phyloP scores from a whole-genome alignment of 352 stramenopile species.

The Phytophthora pinifolia region DNA sequence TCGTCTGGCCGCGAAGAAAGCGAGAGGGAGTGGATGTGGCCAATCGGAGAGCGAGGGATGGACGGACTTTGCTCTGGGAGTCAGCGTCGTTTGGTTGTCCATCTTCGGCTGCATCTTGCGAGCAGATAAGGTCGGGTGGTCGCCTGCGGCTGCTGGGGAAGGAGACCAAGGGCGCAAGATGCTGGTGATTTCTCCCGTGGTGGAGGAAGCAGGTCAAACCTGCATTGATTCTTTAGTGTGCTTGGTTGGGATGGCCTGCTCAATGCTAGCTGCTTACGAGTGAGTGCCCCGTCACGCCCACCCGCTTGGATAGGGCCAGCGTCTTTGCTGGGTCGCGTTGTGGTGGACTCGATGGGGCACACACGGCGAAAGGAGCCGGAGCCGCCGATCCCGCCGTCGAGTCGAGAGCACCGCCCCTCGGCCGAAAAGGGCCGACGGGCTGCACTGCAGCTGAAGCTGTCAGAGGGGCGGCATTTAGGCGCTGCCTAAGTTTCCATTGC shows the following conservation, averaged over 20 bases:
- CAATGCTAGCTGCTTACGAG: conserved; percentile 2
- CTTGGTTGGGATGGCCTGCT: too few species aligned
- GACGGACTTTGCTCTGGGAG: conserved; percentile 12
- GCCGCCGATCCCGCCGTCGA: conserved; percentile 18
- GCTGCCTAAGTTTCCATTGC: conserved; percentile 20
- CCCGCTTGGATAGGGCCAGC: conserved; percentile 1
- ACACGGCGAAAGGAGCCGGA: conserved; percentile 19
- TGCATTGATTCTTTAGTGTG: too few species aligned
- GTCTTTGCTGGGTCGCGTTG: conserved; percentile 13
- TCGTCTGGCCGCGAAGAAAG: conserved; percentile 11
- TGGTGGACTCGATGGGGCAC: background rate
- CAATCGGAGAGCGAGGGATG: conserved; percentile 2
- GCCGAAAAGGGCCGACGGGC: conserved; percentile 20
- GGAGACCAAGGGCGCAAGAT: background rate
- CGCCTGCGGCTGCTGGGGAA: conserved; percentile 5
- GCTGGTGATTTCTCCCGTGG: background rate
- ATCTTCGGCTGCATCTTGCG: background rate
- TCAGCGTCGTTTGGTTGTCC: conserved; percentile 21
- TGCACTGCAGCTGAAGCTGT: conserved; percentile 7
- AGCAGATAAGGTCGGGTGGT: conserved; percentile 20
- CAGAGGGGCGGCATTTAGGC: conserved; percentile 15
- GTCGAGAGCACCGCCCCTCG: conserved; percentile 21
- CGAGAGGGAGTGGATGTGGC: background rate
- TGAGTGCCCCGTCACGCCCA: conserved; percentile 7
- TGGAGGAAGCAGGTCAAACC: background rate